Conservation (phyloP, 352 stramenopile species). For the Peronospora belbahrii region DNA sequence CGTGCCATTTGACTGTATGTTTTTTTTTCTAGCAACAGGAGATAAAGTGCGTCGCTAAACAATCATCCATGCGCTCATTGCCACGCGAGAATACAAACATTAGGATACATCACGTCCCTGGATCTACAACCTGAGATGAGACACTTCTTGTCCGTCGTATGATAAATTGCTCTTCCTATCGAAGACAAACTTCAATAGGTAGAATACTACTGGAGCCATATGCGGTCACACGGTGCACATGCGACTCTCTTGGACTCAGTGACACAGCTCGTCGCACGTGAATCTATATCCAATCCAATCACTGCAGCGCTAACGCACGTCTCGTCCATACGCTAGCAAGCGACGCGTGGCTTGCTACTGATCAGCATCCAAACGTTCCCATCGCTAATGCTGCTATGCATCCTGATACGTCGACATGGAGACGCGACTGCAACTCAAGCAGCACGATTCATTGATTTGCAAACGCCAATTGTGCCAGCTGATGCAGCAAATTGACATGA, state of each 20-base stretch:
- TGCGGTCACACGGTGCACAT: conserved; percentile 3
- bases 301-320: conserved; percentile 6
- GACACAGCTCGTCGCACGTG: conserved; percentile 17
- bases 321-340: conserved; percentile 16
- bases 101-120: not conserved
- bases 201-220: conserved; percentile 6
- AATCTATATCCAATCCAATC: conserved; percentile 7
- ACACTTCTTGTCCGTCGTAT: not conserved
- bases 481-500: conserved; percentile 50
- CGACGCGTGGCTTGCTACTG: conserved; percentile 5
- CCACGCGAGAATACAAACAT: not conserved
- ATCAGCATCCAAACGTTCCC: conserved; percentile 6
- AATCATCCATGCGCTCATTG: not conserved
- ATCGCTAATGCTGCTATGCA: conserved; percentile 20
- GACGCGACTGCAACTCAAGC: not conserved
- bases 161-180: not conserved
- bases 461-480: conserved; percentile 18
- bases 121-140: too few relatives aligned
- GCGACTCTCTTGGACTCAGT: conserved; percentile 9
- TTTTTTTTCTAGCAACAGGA: too few relatives aligned
- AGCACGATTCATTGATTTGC: not conserved
- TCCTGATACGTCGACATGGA: conserved; percentile 45
- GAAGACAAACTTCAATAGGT: conserved; percentile 11
- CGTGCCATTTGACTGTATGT: conserved; percentile 6
- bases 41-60: too few relatives aligned